A percentile compares a stretch with the other conserved stretches of the same genome.
phyloP scores from a whole-genome alignment of 139 green algal species.

The Chlorella sp. region DNA sequence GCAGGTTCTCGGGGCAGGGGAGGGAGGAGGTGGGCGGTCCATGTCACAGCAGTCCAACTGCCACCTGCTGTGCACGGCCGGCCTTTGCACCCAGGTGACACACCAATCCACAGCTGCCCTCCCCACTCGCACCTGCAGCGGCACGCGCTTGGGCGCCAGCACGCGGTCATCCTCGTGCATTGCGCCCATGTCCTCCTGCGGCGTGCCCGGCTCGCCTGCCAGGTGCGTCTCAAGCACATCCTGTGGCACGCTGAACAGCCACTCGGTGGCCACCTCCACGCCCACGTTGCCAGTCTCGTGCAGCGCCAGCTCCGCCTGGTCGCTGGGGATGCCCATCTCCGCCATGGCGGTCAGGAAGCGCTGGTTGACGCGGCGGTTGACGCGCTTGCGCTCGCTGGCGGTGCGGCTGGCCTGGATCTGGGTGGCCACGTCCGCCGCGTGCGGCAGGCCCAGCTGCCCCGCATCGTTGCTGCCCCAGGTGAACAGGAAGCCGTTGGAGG shows the following conservation, averaged over 20 bases:
- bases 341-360: conserved; percentile 79
- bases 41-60: neutral
- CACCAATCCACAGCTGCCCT: neutral
- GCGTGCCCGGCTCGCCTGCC: conserved; percentile 46
- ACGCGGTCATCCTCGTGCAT: conserved; percentile 43
- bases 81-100: neutral
- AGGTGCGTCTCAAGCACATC: conserved; percentile 59
- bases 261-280: conserved; percentile 93
- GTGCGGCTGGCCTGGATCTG: conserved; percentile 38
- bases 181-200: conserved; percentile 25
- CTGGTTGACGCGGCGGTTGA: conserved; percentile 71
- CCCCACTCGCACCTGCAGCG: conserved; percentile 44
- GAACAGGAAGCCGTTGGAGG: conserved; percentile 84
- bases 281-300: conserved; percentile 85
- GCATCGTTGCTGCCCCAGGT: conserved; percentile 85
- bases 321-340: conserved; percentile 88
- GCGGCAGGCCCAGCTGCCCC: conserved; percentile 87
- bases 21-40: neutral
- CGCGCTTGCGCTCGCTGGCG: conserved; percentile 39
- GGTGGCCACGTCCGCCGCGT: conserved; percentile 57
- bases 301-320: conserved; percentile 75
- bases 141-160: conserved; percentile 48
- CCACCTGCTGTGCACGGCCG: neutral
- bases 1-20: neutral
- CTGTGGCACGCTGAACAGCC: conserved; percentile 76